Conservation (phyloP, 1,139 yeast species). For the Saccharomyces hybrid region DNA sequence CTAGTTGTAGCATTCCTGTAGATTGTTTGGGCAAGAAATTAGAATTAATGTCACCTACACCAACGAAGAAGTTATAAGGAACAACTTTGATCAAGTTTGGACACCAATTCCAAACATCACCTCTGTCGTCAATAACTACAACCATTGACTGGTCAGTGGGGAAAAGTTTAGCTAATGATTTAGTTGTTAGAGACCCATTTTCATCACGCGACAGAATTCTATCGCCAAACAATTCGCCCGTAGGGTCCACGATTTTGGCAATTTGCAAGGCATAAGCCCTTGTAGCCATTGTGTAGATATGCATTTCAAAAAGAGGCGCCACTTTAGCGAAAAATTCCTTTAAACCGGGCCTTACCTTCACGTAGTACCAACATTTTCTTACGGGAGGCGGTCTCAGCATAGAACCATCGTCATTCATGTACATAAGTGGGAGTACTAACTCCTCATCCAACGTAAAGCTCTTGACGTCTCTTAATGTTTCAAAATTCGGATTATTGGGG, state of each 20-base stretch:
- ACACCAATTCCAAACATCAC: slow-evolving; percentile 99
- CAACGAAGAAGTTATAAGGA: slow-evolving; percentile 93
- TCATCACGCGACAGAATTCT: slow-evolving; percentile 90
- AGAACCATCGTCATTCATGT: slow-evolving; percentile 44
- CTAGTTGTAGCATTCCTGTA: slow-evolving; percentile 63
- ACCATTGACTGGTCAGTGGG: slow-evolving; percentile 98
- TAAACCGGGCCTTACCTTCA: slow-evolving; percentile 85
- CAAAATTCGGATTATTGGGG: slow-evolving; percentile 75
- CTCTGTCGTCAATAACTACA: slow-evolving; percentile 92
- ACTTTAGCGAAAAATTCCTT: slow-evolving; percentile 59
- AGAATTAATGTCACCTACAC: slow-evolving; percentile 95
- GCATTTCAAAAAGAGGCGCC: slow-evolving; percentile 71
- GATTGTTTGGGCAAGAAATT: slow-evolving; percentile 77
- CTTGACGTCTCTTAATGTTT: slow-evolving; percentile 73
- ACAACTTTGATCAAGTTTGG: slow-evolving; percentile 84
- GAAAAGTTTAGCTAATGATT: slow-evolving; percentile 77
- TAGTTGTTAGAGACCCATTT: slow-evolving; percentile 86
- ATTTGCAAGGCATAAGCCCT: slow-evolving; percentile 86
- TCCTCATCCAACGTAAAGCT: slow-evolving; percentile 75
- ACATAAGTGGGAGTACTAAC: slow-evolving; percentile 47
- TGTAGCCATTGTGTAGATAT: slow-evolving; percentile 98
- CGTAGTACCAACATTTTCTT: slow-evolving; percentile 72
- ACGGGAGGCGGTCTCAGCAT: slow-evolving; percentile 37
- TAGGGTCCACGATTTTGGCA: slow-evolving; percentile 87
- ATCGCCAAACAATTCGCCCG: slow-evolving; percentile 79